These are phyloP conservation scores for Heliosperma pusillum DNA, from an alignment of 148 eudicot genomes.

Conservation along the genomic window DNA sequence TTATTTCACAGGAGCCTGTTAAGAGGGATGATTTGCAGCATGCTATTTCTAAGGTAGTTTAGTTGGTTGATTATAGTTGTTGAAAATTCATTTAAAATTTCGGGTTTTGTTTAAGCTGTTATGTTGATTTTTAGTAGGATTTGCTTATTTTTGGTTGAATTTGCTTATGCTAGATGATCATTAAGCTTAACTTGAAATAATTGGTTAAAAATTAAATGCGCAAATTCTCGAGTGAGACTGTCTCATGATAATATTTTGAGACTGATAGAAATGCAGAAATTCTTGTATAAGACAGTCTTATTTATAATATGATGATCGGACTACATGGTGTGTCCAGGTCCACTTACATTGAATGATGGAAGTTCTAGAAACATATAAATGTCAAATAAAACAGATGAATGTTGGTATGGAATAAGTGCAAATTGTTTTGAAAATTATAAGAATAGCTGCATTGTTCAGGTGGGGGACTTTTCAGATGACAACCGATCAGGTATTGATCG, in stretches of 20 bases:
- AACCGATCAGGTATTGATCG: constrained; percentile 88
- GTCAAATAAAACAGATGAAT: not conserved
- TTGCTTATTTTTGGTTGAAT: not conserved
- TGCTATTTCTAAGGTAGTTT: constrained; percentile 77
- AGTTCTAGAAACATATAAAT: not conserved
- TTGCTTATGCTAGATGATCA: not conserved
- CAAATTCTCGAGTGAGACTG: too few relatives aligned
- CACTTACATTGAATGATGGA: not conserved
- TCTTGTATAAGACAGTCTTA: too few relatives aligned
- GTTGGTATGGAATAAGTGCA: constrained; percentile 10
- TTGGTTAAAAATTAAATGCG: too few relatives aligned
- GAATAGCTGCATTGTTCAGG: constrained; percentile 52
- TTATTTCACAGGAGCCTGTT: constrained; percentile 68
- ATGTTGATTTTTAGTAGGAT: not conserved
- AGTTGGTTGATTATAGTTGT: not conserved
- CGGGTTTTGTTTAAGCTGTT: not conserved
- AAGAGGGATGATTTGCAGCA: constrained; percentile 68
- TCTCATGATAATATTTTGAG: too few relatives aligned
- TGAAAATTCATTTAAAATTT: not conserved
- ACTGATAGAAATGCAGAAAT: too few relatives aligned
- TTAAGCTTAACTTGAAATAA: not conserved
- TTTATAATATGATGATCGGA: too few relatives aligned
- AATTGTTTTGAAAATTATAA: constrained; percentile 11
- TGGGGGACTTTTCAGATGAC: constrained; percentile 97
- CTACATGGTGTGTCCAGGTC: too few relatives aligned